These are phyloP conservation scores for Neurospora sp. DNA, from an alignment of 495 filamentous ascomycete species.

Conservation along the genomic window DNA sequence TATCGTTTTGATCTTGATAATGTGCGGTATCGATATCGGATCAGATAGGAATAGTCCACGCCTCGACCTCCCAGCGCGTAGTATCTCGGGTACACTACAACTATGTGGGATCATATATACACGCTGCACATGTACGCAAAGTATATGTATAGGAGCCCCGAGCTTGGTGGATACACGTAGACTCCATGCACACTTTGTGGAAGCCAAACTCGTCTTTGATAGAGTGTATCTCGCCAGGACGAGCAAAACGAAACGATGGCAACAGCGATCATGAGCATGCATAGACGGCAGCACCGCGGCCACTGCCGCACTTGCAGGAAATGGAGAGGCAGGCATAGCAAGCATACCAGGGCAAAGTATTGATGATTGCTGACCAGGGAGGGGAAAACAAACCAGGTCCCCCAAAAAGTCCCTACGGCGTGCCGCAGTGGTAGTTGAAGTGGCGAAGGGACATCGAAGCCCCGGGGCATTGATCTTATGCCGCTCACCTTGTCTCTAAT, in stretches of 20 bases:
- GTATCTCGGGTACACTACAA: neutral
- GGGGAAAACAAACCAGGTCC: neutral
- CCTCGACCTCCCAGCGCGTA: neutral
- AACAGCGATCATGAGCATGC: neutral
- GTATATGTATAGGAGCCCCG: neutral
- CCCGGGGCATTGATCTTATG: neutral
- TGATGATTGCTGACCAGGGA: neutral
- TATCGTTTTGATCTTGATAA: neutral
- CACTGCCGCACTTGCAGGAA: neutral
- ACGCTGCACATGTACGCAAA: neutral
- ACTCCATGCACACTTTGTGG: neutral
- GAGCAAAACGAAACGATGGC: neutral
- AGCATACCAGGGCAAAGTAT: neutral
- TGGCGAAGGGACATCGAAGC: neutral
- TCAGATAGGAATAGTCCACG: neutral
- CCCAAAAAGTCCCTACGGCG: neutral
- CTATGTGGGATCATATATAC: neutral
- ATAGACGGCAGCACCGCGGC: neutral
- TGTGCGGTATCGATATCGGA: neutral
- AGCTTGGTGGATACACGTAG: neutral
- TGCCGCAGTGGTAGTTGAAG: neutral
- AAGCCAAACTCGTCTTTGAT: neutral
- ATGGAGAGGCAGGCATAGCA: neutral
- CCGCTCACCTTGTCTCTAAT: neutral
- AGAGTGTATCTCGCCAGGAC: neutral